Evolutionary conservation across 306 rosid species (phyloP).

Genomic region (Sphenostylis stenocarpa): DNA sequence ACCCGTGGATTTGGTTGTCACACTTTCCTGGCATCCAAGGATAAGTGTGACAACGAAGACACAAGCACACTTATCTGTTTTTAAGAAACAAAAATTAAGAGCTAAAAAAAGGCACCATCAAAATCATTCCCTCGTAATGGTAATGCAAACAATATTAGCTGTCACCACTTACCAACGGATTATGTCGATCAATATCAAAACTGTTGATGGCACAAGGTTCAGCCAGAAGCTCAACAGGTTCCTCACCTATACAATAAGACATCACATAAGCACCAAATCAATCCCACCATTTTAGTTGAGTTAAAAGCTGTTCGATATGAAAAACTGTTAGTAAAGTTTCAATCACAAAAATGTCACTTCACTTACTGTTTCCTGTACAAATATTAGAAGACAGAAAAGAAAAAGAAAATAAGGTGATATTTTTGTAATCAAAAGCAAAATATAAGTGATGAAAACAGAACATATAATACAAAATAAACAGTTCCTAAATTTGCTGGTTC

Average conservation of each 20-base stretch:
- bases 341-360: background rate
- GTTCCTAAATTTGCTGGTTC: background rate
- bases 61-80: background rate
- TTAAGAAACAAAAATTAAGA: background rate
- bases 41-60: background rate
- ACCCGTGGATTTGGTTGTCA: background rate
- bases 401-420: background rate
- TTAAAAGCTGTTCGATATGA: background rate
- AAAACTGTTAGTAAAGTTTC: background rate
- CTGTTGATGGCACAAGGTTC: slow-evolving; percentile 96
- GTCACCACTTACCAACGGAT: slow-evolving; percentile 71
- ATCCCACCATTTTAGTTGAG: slow-evolving; percentile 4
- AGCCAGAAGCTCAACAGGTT: slow-evolving; percentile 72
- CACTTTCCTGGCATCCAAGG: background rate
- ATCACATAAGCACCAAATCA: slow-evolving; percentile 12
- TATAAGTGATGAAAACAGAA: background rate
- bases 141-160: slow-evolving; percentile 4
- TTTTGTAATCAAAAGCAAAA: background rate
- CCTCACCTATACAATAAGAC: slow-evolving; percentile 55
- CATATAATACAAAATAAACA: background rate
- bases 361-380: background rate
- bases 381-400: background rate
- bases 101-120: background rate
- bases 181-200: slow-evolving; percentile 81
- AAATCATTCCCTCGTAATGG: background rate